A percentile compares a stretch with the other conserved stretches of the same genome.
Evolutionary conservation across 208 protist species (phyloP).

Genomic region (Endotrypanum monterogeii): DNA sequence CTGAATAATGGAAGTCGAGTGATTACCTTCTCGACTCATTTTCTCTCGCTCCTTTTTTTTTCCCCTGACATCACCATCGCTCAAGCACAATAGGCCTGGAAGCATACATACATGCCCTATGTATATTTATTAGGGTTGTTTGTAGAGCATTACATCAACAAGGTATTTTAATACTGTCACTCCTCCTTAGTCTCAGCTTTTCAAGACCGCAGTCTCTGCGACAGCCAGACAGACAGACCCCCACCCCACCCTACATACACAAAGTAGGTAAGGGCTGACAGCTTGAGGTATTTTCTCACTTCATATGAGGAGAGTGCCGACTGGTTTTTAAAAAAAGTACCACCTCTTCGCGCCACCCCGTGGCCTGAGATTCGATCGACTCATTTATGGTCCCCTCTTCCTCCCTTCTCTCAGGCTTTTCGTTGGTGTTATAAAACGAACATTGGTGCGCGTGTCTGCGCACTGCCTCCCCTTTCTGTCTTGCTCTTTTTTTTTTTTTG

Average conservation of each 20-base stretch:
- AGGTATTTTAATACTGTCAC: not conserved
- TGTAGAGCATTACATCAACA: not conserved
- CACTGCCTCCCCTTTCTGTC: no score
- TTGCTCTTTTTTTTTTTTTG: not conserved
- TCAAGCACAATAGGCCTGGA: not conserved
- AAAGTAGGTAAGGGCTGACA: not conserved
- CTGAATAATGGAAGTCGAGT: no score
- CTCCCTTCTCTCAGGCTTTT: not conserved
- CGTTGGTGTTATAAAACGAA: not conserved
- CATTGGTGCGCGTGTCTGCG: no score
- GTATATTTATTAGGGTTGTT: conserved; percentile 1
- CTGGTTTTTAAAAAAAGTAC: not conserved
- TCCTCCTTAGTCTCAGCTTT: not conserved
- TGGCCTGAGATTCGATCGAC: not conserved
- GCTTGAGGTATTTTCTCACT: not conserved
- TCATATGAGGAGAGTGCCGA: not conserved
- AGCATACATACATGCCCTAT: conserved; percentile 1
- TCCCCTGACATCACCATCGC: not conserved
- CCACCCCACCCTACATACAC: not conserved
- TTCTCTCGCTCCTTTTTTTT: not conserved
- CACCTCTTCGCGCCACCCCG: not conserved
- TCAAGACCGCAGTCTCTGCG: not conserved
- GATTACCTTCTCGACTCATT: not conserved
- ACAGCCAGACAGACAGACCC: not conserved
- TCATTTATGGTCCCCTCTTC: not conserved